Evolutionary conservation across 352 stramenopile species (phyloP).

Genomic region (Phytophthora nicotianae): DNA sequence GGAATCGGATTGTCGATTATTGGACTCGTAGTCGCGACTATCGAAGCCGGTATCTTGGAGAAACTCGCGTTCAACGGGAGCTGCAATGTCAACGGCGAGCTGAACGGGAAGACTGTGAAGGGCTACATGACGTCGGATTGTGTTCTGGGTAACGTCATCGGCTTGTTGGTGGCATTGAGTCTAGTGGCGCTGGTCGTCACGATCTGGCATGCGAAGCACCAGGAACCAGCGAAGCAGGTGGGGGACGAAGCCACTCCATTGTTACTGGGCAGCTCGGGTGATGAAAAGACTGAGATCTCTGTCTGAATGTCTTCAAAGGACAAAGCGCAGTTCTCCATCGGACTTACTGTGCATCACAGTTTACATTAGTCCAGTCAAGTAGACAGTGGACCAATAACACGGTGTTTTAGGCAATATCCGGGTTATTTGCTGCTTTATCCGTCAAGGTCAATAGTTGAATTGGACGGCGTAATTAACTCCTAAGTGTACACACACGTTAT

Average conservation of each 20-base stretch:
- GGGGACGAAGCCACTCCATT: conserved; percentile 54
- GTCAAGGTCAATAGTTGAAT: conserved; percentile 1
- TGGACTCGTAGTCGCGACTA: conserved; percentile 63
- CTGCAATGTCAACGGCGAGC: conserved; percentile 77
- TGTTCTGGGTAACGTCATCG: conserved; percentile 75
- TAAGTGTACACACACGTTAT: neutral
- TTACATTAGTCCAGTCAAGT: neutral
- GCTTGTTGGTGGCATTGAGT: conserved; percentile 60
- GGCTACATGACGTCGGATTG: conserved; percentile 79
- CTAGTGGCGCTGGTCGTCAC: conserved; percentile 47
- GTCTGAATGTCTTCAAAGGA: conserved; percentile 16
- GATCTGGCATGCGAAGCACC: conserved; percentile 62
- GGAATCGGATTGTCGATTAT: conserved; percentile 68
- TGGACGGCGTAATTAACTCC: conserved; percentile 19
- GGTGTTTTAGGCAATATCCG: neutral
- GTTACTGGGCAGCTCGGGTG: conserved; percentile 35
- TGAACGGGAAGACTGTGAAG: conserved; percentile 67
- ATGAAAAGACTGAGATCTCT: conserved; percentile 32
- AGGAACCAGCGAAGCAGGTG: conserved; percentile 16
- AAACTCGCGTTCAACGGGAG: conserved; percentile 87
- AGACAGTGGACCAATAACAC: neutral
- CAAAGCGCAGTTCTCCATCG: neutral
- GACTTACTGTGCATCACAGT: neutral
- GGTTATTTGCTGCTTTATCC: no score
- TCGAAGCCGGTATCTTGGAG: conserved; percentile 74